These are phyloP conservation scores for Kwoniella europaea DNA, from an alignment of 768 basidiomycete genomes.

Conservation along the genomic window DNA sequence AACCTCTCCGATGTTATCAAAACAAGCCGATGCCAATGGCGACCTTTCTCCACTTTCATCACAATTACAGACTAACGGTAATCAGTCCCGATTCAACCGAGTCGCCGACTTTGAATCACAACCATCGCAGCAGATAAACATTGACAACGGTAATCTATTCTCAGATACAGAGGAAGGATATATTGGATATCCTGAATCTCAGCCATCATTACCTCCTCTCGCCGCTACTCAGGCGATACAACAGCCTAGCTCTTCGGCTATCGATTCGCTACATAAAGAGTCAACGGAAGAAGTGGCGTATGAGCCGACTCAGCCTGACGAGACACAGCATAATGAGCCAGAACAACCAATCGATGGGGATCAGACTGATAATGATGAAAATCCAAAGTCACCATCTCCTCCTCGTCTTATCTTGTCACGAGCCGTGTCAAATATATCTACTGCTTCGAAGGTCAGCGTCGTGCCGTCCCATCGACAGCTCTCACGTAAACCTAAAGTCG, in stretches of 20 bases:
- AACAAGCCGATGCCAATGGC: neutral
- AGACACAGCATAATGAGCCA: neutral
- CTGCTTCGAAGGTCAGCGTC: conserved; percentile 9
- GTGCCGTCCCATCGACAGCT: conserved; percentile 23
- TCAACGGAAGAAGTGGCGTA: neutral
- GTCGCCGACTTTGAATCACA: conserved; percentile 3
- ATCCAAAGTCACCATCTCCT: neutral
- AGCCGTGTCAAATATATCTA: conserved; percentile 3
- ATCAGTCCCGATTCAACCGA: neutral
- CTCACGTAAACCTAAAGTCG: neutral
- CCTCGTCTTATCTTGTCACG: neutral
- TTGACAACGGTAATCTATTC: neutral
- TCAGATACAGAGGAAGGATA: conserved; percentile 2
- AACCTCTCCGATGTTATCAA: neutral
- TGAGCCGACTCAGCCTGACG: conserved; percentile 21
- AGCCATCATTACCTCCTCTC: conserved; percentile 9
- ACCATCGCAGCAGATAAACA: neutral
- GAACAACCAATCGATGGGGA: neutral
- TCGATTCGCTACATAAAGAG: neutral
- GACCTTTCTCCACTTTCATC: neutral
- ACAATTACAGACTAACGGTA: neutral
- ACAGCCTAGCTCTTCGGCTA: neutral
- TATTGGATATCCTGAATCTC: conserved; percentile 1
- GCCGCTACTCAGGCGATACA: conserved; percentile 21
- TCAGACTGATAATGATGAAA: neutral